Evolutionary conservation across 2,329 filamentous ascomycete species (phyloP).

Genomic region (Aspergillus sp.): DNA sequence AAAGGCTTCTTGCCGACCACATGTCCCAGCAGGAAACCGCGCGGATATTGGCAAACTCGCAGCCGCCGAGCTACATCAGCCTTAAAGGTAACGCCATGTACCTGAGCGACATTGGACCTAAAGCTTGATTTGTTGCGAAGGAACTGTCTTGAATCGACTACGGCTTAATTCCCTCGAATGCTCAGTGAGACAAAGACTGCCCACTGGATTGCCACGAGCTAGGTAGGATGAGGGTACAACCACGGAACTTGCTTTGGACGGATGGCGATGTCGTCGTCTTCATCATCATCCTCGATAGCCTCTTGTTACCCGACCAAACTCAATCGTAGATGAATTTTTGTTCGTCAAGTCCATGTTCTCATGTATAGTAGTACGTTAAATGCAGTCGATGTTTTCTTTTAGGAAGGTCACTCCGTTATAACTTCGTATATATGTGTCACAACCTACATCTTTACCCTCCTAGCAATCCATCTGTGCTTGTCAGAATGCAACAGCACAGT

Average conservation of each 20-base stretch:
- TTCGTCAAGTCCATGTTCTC: neutral
- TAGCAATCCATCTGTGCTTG: no score
- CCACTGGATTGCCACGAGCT: neutral
- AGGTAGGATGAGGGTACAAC: neutral
- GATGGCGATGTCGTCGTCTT: neutral
- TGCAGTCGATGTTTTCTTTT: neutral
- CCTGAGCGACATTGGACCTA: slow-evolving; percentile 30
- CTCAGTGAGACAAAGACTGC: neutral
- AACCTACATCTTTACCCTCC: no score
- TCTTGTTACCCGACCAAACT: neutral
- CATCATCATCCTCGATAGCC: no score
- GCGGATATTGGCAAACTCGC: slow-evolving; percentile 31
- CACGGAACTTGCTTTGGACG: neutral
- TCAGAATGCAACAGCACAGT: no score
- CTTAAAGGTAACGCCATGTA: slow-evolving; percentile 37
- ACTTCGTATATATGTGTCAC: no score
- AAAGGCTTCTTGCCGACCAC: slow-evolving; percentile 23
- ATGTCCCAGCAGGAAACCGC: slow-evolving; percentile 22
- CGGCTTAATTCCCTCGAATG: neutral
- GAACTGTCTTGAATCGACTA: neutral
- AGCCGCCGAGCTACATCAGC: slow-evolving; percentile 26
- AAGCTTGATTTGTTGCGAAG: neutral
- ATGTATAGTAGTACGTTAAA: neutral
- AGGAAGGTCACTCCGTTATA: no score
- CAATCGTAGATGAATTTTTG: neutral